These are phyloP conservation scores for Aspergillus mulundensis DNA, from an alignment of 495 filamentous ascomycete species.

Conservation along the genomic window DNA sequence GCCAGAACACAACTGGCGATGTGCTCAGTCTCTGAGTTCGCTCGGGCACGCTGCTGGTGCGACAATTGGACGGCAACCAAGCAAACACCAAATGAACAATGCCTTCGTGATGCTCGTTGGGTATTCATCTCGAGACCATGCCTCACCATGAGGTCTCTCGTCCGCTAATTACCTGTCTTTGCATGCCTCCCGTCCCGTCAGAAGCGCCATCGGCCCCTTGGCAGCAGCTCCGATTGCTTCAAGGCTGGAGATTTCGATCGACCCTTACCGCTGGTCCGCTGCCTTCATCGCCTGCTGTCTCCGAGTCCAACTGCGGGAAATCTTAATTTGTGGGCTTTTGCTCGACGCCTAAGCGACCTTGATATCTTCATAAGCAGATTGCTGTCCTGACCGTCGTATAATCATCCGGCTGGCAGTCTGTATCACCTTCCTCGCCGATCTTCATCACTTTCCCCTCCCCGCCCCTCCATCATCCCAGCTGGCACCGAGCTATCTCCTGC, in stretches of 20 bases:
- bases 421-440: constrained; percentile 12
- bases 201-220: constrained; percentile 21
- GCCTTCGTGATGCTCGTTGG: constrained; percentile 38
- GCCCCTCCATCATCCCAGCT: constrained; percentile 6
- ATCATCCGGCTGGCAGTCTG: background rate
- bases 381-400: background rate
- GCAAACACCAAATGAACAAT: constrained; percentile 3
- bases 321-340: constrained; percentile 14
- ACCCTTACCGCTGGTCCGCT: constrained; percentile 22
- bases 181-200: constrained; percentile 11
- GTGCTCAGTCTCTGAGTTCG: background rate
- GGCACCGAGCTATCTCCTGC: constrained; percentile 18
- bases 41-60: constrained; percentile 12
- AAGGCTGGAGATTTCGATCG: constrained; percentile 36
- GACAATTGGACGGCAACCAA: constrained; percentile 8
- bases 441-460: constrained; percentile 11
- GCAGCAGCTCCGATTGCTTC: constrained; percentile 35
- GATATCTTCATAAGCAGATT: constrained; percentile 7
- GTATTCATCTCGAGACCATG: background rate
- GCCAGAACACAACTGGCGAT: background rate
- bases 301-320: constrained; percentile 5
- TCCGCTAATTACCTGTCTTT: constrained; percentile 34
- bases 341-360: background rate
- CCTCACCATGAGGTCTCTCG: constrained; percentile 21
- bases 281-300: constrained; percentile 16